These are phyloP conservation scores for Arctium lappa DNA, from an alignment of 129 eudicot species.

Conservation along the genomic window DNA sequence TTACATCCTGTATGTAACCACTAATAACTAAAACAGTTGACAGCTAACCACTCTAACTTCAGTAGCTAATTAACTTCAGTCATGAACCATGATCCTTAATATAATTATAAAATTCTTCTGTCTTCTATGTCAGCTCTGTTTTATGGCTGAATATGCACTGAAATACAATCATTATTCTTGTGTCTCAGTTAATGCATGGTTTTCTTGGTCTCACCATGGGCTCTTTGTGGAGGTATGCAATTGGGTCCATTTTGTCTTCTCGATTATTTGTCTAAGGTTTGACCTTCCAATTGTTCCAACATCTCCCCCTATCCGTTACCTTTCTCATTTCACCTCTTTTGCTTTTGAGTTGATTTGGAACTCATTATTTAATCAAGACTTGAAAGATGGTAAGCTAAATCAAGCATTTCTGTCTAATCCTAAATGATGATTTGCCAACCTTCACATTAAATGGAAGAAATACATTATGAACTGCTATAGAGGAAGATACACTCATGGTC, in stretches of 20 bases:
- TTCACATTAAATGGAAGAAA: not conserved
- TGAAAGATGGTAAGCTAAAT: conserved; percentile 1
- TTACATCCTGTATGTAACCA: not conserved
- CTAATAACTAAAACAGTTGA: not conserved
- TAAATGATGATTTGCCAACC: not conserved
- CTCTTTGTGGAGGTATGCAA: conserved; percentile 79
- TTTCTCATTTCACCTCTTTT: not conserved
- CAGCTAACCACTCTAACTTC: too few species aligned
- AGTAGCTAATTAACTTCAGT: too few species aligned
- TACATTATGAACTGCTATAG: not conserved
- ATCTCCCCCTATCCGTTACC: not conserved
- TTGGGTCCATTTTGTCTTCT: not conserved
- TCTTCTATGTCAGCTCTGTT: not conserved
- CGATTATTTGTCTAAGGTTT: not conserved
- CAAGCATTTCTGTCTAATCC: not conserved
- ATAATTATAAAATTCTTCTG: not conserved
- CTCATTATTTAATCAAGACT: not conserved
- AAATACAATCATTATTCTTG: not conserved
- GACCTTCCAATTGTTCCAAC: not conserved
- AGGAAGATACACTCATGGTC: not conserved
- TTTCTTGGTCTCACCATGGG: conserved; percentile 91
- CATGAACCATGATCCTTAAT: not conserved
- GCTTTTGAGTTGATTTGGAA: not conserved
- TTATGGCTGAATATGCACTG: not conserved
- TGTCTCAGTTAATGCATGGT: conserved; percentile 74